Evolutionary conservation across 371 early-diverging fungal genomes (phyloP), one percentile per base, ranked within the genome.

Genomic region (Rhizopus arrhizus): DNA sequence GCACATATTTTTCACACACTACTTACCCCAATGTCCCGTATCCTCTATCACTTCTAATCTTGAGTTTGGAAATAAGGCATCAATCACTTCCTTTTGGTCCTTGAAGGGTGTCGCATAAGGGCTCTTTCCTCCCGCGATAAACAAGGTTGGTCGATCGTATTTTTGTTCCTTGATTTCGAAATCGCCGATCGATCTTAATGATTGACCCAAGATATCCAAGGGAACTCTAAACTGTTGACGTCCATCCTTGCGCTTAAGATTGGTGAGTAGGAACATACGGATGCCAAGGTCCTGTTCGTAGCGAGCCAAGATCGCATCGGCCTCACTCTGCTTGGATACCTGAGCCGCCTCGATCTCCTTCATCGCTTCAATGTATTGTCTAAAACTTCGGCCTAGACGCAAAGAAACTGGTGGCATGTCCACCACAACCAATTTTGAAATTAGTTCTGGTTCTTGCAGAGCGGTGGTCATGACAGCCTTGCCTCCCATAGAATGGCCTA

Each of bases 401-500:
- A 83, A 56, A 1, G 73, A 59, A 4, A 80, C 66, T 0, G 98
- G 96, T 2, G 94, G 85, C 78, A 91, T 92, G 62, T 97, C 97
- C 4, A 94, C 93, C 2, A 94, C 91, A 13, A 95, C 73, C 11
- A 96, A 71, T 52, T 85, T 87, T 12, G 86, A 79, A 4, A 95
- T 59, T 7, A 76, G 59, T 1, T 68, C 62, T 0, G 85, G 88
- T 9, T 74, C 56, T n/a, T 61, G 47, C 31, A 95, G 67, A 0
- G 95, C 93, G 13, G 89, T 62, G 15, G 78, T 75, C 95, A 97
- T 96, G 0, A 89, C 93, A 0, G 88, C 91, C 62, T 95, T 95
- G 22, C 95, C 96, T 28, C 97, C 97, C 91, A 96, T 95, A 10
- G 95, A 95, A 65, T 97, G 97, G 2, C 97, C 97, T 40, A 97